Conservation (phyloP, 2,329 filamentous ascomycete species). For the Arthrobotrys iridis region DNA sequence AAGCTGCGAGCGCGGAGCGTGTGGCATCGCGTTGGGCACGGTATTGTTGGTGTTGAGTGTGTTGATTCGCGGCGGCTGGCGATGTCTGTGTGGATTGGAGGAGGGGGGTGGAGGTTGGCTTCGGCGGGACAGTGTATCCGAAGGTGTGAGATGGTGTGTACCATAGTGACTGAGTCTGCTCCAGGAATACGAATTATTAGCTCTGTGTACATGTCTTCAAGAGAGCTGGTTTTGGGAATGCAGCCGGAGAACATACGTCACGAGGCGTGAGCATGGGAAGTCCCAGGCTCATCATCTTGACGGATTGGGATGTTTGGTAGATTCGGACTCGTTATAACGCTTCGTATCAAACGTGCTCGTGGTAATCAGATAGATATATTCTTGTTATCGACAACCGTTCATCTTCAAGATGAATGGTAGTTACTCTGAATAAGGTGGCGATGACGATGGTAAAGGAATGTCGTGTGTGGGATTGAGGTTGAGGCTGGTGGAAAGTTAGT, state of each 20-base stretch:
- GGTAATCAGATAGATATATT: not conserved
- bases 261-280: conserved; percentile 69
- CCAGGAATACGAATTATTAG: conserved; percentile 53
- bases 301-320: not conserved
- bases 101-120: conserved; percentile 57
- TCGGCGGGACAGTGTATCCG: conserved; percentile 61
- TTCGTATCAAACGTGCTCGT: not conserved
- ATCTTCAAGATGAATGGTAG: not conserved
- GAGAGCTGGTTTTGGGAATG: conserved; percentile 6
- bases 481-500: not conserved
- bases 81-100: conserved; percentile 58
- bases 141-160: conserved; percentile 71
- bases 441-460: not conserved
- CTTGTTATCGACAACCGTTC: not conserved
- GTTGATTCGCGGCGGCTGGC: conserved; percentile 30
- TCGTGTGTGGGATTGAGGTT: not conserved
- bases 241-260: conserved; percentile 68
- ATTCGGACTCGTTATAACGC: not conserved
- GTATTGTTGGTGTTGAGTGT: conserved; percentile 56
- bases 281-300: conserved; percentile 44
- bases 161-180: conserved; percentile 77
- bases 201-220: conserved; percentile 15
- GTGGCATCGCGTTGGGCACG: conserved; percentile 45
- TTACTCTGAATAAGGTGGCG: not conserved
- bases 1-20: conserved; percentile 59